Base-by-base conservation (phyloP, 1,139 yeast species). In the Tardiomyces blankii region DNA sequence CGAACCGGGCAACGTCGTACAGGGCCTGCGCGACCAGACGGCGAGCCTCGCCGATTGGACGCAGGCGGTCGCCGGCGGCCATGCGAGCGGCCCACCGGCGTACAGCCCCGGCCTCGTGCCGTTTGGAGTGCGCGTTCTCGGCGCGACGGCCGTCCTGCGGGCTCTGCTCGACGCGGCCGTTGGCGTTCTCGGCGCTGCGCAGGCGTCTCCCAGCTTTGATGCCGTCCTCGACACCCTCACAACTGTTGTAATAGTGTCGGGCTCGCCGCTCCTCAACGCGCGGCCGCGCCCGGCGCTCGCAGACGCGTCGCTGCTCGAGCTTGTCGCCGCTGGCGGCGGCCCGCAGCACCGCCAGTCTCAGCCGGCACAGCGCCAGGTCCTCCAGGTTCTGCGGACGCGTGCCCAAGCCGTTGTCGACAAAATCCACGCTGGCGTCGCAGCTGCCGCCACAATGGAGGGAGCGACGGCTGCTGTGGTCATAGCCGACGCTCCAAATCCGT, bases 71-170 rank as follows among this genome's bases (percentile, higher is more conserved):
- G 56, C 54, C 44, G 53, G 46, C 40, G 54, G 54, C 38, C 53
- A 51, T 42, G 46, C 47, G 38, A 43, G 51, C 5, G 58, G 59
- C 3, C 61, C 62, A 2, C 61, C 63, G 0, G 54, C 52, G 14
- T 59, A 56, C 48, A 49, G 48, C 18, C 84, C 60, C 75, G 82
- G 74, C 65, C 74, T 52, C 69, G 75, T 56, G 76, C 80, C 63
- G 69, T 73, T 62, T 64, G 74, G 54, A 50, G 62, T 63, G 51
- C 61, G 57, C 56, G 65, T 57, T 72, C 77, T 61, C 74, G 80
- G 63, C 79, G 84, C 78, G 70, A 75, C 69, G 85, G 46, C 47
- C 8, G 58, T 58, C 3, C 44, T 59, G 14, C 45, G 49, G 25
- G 46, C 52, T 21, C 40, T 60, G 27, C 48, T 60, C 12, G 61